These are phyloP conservation scores for Carpinus viminea DNA, from an alignment of 306 rosid species.

Conservation along the genomic window DNA sequence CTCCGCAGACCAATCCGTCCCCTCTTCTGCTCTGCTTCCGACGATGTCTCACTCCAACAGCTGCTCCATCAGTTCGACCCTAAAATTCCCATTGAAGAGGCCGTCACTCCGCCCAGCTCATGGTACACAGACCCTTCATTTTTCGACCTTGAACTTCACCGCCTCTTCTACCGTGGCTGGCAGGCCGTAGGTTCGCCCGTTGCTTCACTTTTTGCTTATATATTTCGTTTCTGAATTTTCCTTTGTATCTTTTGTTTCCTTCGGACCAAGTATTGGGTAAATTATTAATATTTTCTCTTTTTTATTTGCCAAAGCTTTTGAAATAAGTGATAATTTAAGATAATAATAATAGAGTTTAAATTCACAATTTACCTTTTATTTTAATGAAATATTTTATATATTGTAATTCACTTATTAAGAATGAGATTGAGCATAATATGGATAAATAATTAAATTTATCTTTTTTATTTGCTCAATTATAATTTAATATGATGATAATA, in stretches of 20 bases:
- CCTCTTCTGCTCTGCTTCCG: not conserved
- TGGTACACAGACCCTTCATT: constrained; percentile 79
- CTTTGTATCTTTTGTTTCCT: not conserved
- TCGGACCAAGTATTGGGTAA: not conserved
- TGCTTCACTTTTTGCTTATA: not conserved
- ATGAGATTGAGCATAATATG: no score
- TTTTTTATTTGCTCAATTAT: no score
- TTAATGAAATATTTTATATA: no score
- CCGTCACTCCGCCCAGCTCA: constrained; percentile 80
- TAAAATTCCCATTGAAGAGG: constrained; percentile 58
- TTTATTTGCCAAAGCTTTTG: no score
- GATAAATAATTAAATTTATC: no score
- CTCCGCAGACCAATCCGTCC: constrained; percentile 16
- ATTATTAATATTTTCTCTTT: no score
- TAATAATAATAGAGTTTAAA: no score
- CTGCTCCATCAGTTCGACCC: constrained; percentile 70
- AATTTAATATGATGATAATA: no score
- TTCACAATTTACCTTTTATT: no score
- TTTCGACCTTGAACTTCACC: constrained; percentile 62
- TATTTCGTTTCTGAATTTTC: not conserved
- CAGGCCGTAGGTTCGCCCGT: constrained; percentile 72
- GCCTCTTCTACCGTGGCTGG: constrained; percentile 81
- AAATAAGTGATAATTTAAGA: no score
- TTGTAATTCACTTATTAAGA: no score
- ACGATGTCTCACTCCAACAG: constrained; percentile 4